phyloP scores from a whole-genome alignment of 345 rosid species.

The Draba incana region DNA sequence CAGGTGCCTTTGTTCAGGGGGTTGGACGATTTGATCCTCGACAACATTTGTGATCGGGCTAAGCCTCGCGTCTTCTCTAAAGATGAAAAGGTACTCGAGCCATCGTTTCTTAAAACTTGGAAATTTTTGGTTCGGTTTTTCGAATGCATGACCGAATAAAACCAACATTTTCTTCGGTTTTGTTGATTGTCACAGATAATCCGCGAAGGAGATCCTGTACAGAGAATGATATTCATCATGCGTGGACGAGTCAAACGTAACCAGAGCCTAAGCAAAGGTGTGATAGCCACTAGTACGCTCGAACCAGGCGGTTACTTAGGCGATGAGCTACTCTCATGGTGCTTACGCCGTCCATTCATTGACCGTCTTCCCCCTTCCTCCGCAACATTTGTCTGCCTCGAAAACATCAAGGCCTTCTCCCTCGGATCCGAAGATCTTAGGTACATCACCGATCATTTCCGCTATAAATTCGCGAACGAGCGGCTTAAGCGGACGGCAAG shows the following conservation, averaged over 20 bases:
- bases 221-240: slow-evolving; percentile 71
- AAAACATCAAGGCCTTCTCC: slow-evolving; percentile 69
- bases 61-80: slow-evolving; percentile 73
- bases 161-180: neutral
- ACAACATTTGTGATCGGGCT: slow-evolving; percentile 90
- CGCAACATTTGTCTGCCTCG: slow-evolving; percentile 68
- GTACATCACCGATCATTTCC: slow-evolving; percentile 88
- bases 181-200: slow-evolving; percentile 56
- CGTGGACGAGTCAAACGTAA: slow-evolving; percentile 59
- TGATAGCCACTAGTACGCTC: slow-evolving; percentile 61
- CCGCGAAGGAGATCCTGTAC: slow-evolving; percentile 96
- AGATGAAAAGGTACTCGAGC: slow-evolving; percentile 75
- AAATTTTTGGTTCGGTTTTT: neutral
- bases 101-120: neutral
- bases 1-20: slow-evolving; percentile 84
- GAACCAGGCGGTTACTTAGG: slow-evolving; percentile 87
- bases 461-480: slow-evolving; percentile 74
- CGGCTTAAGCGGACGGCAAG: slow-evolving; percentile 79
- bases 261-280: slow-evolving; percentile 80
- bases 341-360: slow-evolving; percentile 83
- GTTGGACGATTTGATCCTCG: slow-evolving; percentile 82
- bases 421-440: slow-evolving; percentile 61
- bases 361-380: slow-evolving; percentile 93
- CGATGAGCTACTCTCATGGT: slow-evolving; percentile 91
- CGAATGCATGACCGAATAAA: neutral